Evolutionary conservation across 2,329 filamentous ascomycete species (phyloP).

Genomic region (Cladosporium oxysporum): DNA sequence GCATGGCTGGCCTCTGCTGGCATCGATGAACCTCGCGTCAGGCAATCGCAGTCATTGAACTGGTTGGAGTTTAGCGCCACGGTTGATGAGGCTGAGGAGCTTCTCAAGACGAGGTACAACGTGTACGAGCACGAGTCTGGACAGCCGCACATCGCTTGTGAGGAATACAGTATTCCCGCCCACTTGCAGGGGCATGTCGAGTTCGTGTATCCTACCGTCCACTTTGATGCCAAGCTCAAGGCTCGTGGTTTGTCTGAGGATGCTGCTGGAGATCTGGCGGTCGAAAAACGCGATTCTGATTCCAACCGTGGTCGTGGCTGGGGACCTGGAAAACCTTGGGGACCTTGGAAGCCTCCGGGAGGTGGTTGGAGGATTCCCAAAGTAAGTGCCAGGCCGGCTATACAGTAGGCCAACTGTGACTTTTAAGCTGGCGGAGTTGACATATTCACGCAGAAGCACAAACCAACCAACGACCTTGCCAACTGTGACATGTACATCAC

Average conservation of each 20-base stretch:
- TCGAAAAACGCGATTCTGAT: background rate
- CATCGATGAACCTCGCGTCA: conserved; percentile 51
- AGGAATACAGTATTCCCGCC: conserved; percentile 41
- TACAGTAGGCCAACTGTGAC: background rate
- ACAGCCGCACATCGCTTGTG: conserved; percentile 39
- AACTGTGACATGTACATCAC: conserved; percentile 58
- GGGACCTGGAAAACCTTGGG: conserved; percentile 2
- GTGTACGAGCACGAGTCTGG: conserved; percentile 48
- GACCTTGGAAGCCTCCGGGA: background rate
- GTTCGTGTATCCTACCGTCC: conserved; percentile 43
- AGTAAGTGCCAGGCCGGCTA: background rate
- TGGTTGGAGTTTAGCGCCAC: conserved; percentile 59
- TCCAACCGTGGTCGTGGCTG: background rate
- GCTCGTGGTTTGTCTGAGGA: background rate
- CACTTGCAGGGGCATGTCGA: conserved; percentile 36
- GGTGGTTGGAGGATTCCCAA: background rate
- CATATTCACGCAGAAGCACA: background rate
- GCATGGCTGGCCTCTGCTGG: conserved; percentile 57
- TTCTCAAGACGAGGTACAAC: conserved; percentile 57
- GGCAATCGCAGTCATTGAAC: conserved; percentile 52
- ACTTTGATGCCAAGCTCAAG: conserved; percentile 42
- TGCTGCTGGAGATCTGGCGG: background rate
- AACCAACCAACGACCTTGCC: background rate
- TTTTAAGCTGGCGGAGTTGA: background rate
- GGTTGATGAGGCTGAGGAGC: conserved; percentile 54